phyloP scores from a whole-genome alignment of 129 eudicot species.

The Glebionis coronaria region DNA sequence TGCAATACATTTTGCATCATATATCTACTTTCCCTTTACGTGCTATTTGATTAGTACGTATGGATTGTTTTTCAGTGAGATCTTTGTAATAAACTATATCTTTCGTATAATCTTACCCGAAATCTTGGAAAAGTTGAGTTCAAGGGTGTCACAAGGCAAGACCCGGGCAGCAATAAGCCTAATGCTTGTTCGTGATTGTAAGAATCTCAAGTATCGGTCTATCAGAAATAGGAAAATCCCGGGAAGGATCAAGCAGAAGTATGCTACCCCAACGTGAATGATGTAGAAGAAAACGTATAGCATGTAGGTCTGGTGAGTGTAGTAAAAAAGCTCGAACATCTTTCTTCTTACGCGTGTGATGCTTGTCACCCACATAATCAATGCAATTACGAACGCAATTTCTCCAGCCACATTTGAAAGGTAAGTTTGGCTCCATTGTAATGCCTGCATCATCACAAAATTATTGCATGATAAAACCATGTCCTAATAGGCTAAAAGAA shows the following conservation, averaged over 20 bases:
- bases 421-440: slow-evolving; percentile 53
- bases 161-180: slow-evolving; percentile 49
- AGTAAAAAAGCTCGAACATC: slow-evolving; percentile 65
- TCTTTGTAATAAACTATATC: no score
- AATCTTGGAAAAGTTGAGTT: slow-evolving; percentile 60
- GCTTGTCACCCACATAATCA: slow-evolving; percentile 59
- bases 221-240: slow-evolving; percentile 70
- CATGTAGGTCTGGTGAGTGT: slow-evolving; percentile 59
- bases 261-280: slow-evolving; percentile 65
- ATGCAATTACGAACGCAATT: slow-evolving; percentile 41
- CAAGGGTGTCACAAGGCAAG: slow-evolving; percentile 46
- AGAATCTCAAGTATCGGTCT: slow-evolving; percentile 62
- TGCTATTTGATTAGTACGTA: no score
- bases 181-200: slow-evolving; percentile 49
- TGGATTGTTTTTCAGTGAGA: background rate
- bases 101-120: slow-evolving; percentile 28
- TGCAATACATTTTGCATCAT: slow-evolving; percentile 14
- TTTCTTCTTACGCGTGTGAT: slow-evolving; percentile 47
- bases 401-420: slow-evolving; percentile 65
- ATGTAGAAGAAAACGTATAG: slow-evolving; percentile 53
- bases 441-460: slow-evolving; percentile 32
- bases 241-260: slow-evolving; percentile 57
- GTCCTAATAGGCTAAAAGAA: slow-evolving; percentile 3
- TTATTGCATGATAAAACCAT: background rate
- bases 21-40: background rate